A percentile compares a stretch with the other conserved stretches of the same genome.
These are phyloP conservation scores for Mycena belliarum DNA, from an alignment of 768 basidiomycete genomes.

Conservation along the genomic window DNA sequence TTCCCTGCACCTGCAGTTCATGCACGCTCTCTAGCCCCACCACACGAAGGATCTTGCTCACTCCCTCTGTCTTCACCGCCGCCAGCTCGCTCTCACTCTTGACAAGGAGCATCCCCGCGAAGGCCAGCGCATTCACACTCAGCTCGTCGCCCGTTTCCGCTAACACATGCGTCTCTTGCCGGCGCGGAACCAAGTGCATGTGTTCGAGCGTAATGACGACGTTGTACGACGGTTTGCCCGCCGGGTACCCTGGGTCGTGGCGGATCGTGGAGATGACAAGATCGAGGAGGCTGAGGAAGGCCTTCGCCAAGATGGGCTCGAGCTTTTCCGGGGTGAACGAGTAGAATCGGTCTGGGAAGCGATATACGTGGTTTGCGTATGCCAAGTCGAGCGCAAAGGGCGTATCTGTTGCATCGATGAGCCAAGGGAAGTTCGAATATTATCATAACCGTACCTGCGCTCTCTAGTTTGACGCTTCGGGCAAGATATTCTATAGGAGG, in stretches of 20 bases:
- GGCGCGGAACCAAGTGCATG: slow-evolving; percentile 83
- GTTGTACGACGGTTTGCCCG: slow-evolving; percentile 78
- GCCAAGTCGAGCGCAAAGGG: slow-evolving; percentile 74
- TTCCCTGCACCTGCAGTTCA: slow-evolving; percentile 61
- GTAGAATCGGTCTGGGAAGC: slow-evolving; percentile 49
- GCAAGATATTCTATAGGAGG: slow-evolving; percentile 81
- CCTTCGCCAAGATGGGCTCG: slow-evolving; percentile 51
- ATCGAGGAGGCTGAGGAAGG: slow-evolving; percentile 76
- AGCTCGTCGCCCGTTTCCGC: slow-evolving; percentile 56
- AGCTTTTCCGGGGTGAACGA: slow-evolving; percentile 45
- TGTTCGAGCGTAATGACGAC: slow-evolving; percentile 81
- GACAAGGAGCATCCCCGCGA: slow-evolving; percentile 86
- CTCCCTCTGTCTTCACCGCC: slow-evolving; percentile 61
- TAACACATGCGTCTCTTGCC: slow-evolving; percentile 57
- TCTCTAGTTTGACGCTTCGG: slow-evolving; percentile 55
- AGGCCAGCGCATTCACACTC: slow-evolving; percentile 85
- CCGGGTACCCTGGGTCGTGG: slow-evolving; percentile 61
- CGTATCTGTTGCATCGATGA: slow-evolving; percentile 61
- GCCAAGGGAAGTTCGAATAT: no score
- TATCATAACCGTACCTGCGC: slow-evolving; percentile 44
- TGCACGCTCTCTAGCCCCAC: slow-evolving; percentile 71
- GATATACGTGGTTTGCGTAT: slow-evolving; percentile 80
- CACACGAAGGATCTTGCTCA: slow-evolving; percentile 60
- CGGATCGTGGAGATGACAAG: slow-evolving; percentile 73
- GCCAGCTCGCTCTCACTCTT: slow-evolving; percentile 79